These are phyloP conservation scores for Penicillium dipodomyicola DNA, from an alignment of 495 filamentous ascomycete species.

Conservation along the genomic window DNA sequence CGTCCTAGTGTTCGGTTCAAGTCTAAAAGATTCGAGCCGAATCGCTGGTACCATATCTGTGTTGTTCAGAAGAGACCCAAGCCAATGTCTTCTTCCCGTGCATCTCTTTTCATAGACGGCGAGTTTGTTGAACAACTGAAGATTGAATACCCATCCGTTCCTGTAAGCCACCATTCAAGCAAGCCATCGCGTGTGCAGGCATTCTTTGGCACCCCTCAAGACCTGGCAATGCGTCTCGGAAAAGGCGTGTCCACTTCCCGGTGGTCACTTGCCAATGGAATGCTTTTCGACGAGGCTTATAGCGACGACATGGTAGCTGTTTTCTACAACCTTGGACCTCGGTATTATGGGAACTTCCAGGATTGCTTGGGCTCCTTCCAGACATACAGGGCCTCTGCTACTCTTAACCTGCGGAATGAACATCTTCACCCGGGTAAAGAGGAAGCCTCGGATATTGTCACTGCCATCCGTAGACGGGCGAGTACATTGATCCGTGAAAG, in stretches of 20 bases:
- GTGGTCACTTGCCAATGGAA: slow-evolving; percentile 86
- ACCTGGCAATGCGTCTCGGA: slow-evolving; percentile 79
- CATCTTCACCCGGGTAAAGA: slow-evolving; percentile 86
- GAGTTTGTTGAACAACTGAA: slow-evolving; percentile 92
- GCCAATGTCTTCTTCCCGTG: slow-evolving; percentile 74
- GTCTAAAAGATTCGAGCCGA: slow-evolving; percentile 67
- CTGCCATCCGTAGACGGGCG: slow-evolving; percentile 79
- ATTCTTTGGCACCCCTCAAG: slow-evolving; percentile 89
- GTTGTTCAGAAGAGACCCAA: slow-evolving; percentile 77
- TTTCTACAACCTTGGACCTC: slow-evolving; percentile 80
- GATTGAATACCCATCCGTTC: slow-evolving; percentile 75
- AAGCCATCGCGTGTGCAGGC: slow-evolving; percentile 71
- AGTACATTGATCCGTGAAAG: slow-evolving; percentile 75
- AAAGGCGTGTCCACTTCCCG: slow-evolving; percentile 69
- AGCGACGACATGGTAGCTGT: slow-evolving; percentile 93
- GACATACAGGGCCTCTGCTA: slow-evolving; percentile 92
- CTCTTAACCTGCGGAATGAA: slow-evolving; percentile 87
- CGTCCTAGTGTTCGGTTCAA: slow-evolving; percentile 93
- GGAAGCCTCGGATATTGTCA: slow-evolving; percentile 86
- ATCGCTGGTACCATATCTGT: slow-evolving; percentile 88
- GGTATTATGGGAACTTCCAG: slow-evolving; percentile 94
- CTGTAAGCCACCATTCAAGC: slow-evolving; percentile 49
- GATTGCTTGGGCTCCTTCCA: slow-evolving; percentile 95
- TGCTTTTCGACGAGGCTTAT: slow-evolving; percentile 81
- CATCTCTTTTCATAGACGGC: slow-evolving; percentile 86